Percentiles rank a stretch among this genome's conserved stretches.
These are phyloP conservation scores for Dictyostelium purpureum DNA, from an alignment of 78 protist species.

Conservation along the genomic window DNA sequence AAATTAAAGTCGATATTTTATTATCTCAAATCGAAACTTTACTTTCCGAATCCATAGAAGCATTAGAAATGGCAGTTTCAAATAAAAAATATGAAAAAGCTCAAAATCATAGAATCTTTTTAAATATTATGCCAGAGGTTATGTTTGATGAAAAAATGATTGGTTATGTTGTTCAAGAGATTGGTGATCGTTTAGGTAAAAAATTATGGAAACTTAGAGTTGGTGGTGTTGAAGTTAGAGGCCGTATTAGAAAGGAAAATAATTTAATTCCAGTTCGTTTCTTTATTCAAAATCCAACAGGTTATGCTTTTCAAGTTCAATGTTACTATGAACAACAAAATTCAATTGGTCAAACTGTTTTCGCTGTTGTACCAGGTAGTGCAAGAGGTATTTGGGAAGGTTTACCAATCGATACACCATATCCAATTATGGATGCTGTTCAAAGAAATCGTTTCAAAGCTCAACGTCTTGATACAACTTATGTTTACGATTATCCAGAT, in stretches of 20 bases:
- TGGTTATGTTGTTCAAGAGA: conserved; percentile 23
- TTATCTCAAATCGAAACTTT: conserved; percentile 83
- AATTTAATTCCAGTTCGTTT: conserved; percentile 72
- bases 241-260: conserved; percentile 12
- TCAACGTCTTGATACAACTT: conserved; percentile 88
- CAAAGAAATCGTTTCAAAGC: conserved; percentile 89
- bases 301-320: conserved; percentile 79
- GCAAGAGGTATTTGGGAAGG: conserved; percentile 79
- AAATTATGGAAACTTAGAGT: conserved; percentile 88
- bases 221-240: conserved; percentile 88
- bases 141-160: conserved; percentile 61
- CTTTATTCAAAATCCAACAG: conserved; percentile 80
- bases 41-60: conserved; percentile 83
- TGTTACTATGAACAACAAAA: conserved; percentile 77
- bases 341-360: conserved; percentile 15
- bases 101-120: conserved; percentile 89
- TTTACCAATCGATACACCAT: conserved; percentile 81
- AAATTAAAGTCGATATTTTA: conserved; percentile 69
- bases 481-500: conserved; percentile 94
- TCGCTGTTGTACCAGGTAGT: conserved; percentile 65
- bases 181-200: conserved; percentile 82
- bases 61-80: conserved; percentile 85
- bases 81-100: not conserved
- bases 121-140: conserved; percentile 90
- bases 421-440: conserved; percentile 75